Base-by-base conservation (phyloP, 208 protist genomes). In the Trypanosoma conorhini region DNA sequence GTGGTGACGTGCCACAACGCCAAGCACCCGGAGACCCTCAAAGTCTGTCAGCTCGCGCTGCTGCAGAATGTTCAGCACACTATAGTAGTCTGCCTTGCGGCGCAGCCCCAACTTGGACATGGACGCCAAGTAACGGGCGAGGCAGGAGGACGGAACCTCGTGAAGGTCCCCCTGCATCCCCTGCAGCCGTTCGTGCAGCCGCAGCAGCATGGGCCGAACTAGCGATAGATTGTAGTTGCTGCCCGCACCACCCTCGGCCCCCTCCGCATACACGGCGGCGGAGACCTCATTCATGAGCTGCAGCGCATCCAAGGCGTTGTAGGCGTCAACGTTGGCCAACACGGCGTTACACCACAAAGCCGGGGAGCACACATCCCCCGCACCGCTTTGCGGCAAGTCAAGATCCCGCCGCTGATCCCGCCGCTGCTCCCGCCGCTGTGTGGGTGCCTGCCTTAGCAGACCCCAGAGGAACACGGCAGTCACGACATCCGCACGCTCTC, bases 71-170 rank as follows among this genome's bases (percentile, higher is more conserved):
- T 65, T 50, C 44, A 92, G 42, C 15, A 89, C 72, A 0, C 38
- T n/a, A 28, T 77, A 79, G 74, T 88, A 92, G 21, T 66, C 57
- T 30, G 69, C 40, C 54, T 80, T 81, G 19, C 64, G 57, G 5
- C 80, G 76, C 5, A 87, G 65, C 44, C 62, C 64, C 55, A 89
- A 63, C 73, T 81, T 86, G 31, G 87, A 87, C 46, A 92, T 50
- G 26, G 80, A 81, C 0, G 56, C 77, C 42, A 92, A 60, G 67
- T 88, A 92, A 60, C 87, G 87, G 22, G 80, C 74, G 9, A 92
- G 77, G 38, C 74, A 54, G 28, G 73, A 59, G 15, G 83, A 80
- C 30, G 75, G 77, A 22, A 87, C 35, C 0, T 28, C 28, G n/a
- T 40, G 9, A 38, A 79, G 35, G 3, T n/a, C 24, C 3, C 21